Conservation (phyloP, 176 grass and related monocot species). For the Rhynchospora pubera region DNA sequence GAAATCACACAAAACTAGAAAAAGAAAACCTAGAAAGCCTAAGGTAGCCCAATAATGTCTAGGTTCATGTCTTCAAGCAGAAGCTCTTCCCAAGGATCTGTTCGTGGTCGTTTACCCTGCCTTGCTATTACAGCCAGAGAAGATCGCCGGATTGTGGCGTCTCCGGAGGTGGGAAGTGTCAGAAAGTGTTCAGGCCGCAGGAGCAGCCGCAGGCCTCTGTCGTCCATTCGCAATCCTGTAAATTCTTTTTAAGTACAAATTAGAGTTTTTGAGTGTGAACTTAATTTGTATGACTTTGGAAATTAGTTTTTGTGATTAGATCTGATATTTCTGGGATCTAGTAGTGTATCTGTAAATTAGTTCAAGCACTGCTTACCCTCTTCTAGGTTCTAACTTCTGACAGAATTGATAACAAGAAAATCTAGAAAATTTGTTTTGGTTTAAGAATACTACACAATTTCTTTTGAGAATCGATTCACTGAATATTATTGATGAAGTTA, state of each 20-base stretch:
- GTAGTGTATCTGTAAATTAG: no score
- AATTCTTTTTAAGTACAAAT: constrained; percentile 6
- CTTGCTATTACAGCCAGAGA: background rate
- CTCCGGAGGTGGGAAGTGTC: background rate
- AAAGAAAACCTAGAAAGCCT: background rate
- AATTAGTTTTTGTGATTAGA: background rate
- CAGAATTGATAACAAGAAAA: no score
- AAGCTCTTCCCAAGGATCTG: background rate
- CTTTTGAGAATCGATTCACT: no score
- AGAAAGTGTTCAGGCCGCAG: background rate
- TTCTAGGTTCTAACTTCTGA: no score
- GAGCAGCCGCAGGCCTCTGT: constrained; percentile 16
- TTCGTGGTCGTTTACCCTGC: background rate
- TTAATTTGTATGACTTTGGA: background rate
- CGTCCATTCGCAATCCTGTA: constrained; percentile 13
- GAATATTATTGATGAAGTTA: no score
- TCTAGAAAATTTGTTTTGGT: no score
- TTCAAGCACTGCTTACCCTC: no score
- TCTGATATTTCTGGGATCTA: background rate
- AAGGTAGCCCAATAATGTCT: background rate
- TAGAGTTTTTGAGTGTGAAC: background rate
- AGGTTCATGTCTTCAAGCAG: constrained; percentile 17
- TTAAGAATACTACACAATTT: no score
- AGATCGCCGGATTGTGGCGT: constrained; percentile 10
- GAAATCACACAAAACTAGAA: background rate